Conservation (phyloP, 2,329 filamentous ascomycete species). For the Paecilomyces sp. region DNA sequence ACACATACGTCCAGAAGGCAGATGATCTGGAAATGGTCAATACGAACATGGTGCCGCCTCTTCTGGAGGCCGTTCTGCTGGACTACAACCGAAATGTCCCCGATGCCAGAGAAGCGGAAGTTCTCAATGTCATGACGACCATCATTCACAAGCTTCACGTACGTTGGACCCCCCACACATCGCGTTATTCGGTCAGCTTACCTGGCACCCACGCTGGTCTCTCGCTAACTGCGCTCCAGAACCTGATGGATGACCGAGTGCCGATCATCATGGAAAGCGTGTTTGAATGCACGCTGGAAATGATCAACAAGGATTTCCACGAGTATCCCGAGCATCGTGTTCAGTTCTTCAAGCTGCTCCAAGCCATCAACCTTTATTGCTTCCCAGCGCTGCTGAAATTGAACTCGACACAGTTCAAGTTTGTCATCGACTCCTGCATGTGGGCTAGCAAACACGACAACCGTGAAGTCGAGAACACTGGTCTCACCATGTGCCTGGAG, state of each 20-base stretch:
- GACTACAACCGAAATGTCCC: constrained; percentile 98
- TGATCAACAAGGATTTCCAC: constrained; percentile 99
- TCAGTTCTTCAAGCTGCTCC: constrained; percentile 97
- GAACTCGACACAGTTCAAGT: constrained; percentile 96
- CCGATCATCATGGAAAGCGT: constrained; percentile 97
- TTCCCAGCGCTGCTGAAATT: constrained; percentile 92
- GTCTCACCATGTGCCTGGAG: constrained; percentile 96
- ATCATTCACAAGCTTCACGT: constrained; percentile 95
- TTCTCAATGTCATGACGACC: constrained; percentile 94
- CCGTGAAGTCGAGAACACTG: constrained; percentile 91
- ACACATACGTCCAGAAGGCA: constrained; percentile 96
- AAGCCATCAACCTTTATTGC: constrained; percentile 94
- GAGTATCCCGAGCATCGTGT: constrained; percentile 98
- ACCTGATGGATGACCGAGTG: constrained; percentile 96
- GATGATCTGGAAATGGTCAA: constrained; percentile 93
- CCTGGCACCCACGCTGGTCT: constrained; percentile 12
- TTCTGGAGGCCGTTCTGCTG: constrained; percentile 85
- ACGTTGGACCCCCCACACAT: constrained; percentile 53
- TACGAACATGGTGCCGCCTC: constrained; percentile 87
- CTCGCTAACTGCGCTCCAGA: constrained; percentile 45
- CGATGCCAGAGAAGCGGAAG: constrained; percentile 91
- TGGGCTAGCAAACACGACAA: constrained; percentile 99
- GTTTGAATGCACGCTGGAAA: constrained; percentile 95
- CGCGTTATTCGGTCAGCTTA: constrained; percentile 44
- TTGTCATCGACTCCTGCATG: constrained; percentile 98